Evolutionary conservation across 2,329 filamentous ascomycete genomes (phyloP), one percentile per base, ranked within the genome.

Genomic region (Tolypocladium sp.): DNA sequence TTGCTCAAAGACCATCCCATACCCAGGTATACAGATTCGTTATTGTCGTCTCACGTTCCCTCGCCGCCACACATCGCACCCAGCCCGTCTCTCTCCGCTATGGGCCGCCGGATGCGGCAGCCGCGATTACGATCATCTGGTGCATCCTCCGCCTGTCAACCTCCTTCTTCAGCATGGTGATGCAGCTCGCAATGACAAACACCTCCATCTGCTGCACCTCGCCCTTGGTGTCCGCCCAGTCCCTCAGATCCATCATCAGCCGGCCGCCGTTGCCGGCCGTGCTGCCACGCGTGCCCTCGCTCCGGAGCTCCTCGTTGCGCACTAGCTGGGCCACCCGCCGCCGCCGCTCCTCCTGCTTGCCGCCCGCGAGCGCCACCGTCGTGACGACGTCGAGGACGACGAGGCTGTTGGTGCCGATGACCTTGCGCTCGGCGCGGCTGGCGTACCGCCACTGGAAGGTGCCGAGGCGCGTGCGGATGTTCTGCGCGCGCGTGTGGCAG

Each of bases 151-250:
- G 73, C 49, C 84, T 73, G 68, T 88, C 85, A 56, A 85, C 73
- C 75, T 88, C 86, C 70, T 81, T 83, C 78, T 88, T 87, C 64
- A 88, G 68, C 84, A 88, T 85, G 20, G 79, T 70, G 59, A 88
- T 64, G 60, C 79, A 84, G 20, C 81, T 85, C 51, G 79, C 77
- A 22, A 87, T 76, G 12, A 81, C 74, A 25, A 86, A 62, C n/a
- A 77, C 72, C 64, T 82, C 75, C 60, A 81, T 69, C 65, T 81
- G 70, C 55, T 65, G 65, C 3, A 58, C 63, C 52, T 72, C 70
- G 8, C 66, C 69, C 64, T 74, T 76, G 3, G 58, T 41, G 9
- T 67, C 72, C 30, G 59, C 60, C 71, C 74, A 76, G 58, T 67
- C 67, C 2, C 66, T 55, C 62, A 79, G 61, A 60, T 80, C 78